phyloP scores from a whole-genome alignment of 1,284 basidiomycete species.

The Psilocybe mexicana region DNA sequence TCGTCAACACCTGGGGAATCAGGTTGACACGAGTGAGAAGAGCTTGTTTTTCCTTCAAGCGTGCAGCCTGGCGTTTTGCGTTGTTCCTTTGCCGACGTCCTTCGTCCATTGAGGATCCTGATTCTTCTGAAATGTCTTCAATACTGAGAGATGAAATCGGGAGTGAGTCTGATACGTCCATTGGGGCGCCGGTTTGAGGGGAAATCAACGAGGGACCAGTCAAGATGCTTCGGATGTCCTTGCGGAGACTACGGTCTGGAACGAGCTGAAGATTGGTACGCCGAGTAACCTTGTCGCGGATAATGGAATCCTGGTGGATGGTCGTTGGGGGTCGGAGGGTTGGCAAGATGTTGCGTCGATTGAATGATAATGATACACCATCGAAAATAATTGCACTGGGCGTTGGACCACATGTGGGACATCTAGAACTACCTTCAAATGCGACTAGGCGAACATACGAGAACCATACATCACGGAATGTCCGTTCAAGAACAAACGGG shows the following conservation, averaged over 20 bases:
- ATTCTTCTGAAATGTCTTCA: neutral
- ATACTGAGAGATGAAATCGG: too few species aligned
- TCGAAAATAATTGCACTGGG: conserved; percentile 30
- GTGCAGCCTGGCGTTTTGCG: neutral
- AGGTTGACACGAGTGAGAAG: neutral
- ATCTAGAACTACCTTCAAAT: conserved; percentile 22
- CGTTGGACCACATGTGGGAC: conserved; percentile 19
- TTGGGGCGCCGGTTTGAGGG: too few species aligned
- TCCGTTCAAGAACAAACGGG: conserved; percentile 22
- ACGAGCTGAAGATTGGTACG: too few species aligned
- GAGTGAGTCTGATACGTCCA: neutral
- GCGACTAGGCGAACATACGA: conserved; percentile 20
- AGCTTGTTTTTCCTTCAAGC: neutral
- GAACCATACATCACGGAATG: conserved; percentile 28
- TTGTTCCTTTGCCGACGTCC: neutral
- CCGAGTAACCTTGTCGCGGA: neutral
- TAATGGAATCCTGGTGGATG: neutral
- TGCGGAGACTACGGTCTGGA: too few species aligned
- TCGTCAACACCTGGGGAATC: neutral
- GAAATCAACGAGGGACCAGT: too few species aligned
- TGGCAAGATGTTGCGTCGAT: conserved; percentile 16
- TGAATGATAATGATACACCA: conserved; percentile 27
- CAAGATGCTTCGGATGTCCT: too few species aligned
- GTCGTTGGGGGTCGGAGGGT: conserved; percentile 24
- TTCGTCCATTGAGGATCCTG: neutral